Evolutionary conservation across 1,284 basidiomycete species (phyloP), one percentile per base, ranked within the genome.

Genomic region (Rhodotorula sp.): DNA sequence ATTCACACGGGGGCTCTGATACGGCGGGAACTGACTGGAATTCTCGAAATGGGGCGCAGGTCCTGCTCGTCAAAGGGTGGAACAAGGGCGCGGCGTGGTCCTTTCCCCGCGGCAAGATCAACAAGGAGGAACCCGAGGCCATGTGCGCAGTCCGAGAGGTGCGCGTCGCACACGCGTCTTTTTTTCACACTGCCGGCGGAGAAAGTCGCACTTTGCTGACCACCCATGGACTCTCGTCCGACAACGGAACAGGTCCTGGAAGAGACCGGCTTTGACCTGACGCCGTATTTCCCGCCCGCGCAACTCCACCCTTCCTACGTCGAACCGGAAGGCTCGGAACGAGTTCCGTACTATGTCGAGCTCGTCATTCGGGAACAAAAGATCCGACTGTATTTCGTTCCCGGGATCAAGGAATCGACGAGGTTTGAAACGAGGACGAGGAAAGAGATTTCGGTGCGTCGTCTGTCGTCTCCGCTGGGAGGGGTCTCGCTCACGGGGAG

Each of bases 31-130:
- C 29, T 29, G 29, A 29, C 29, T 29, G 29, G 34, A 34, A 34
- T 6, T 34, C 0, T 34, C 34, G 34, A 34, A 5, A 34, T 34
- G 34, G 6, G 6, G 8, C 29, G 46, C 79, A 95, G 92, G 93
- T 91, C 79, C 85, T 98, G 23, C 87, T 98, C 72, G 94, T 99
- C 64, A 96, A 97, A 81, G 97, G 97, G 7, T 99, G 93, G 93
- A 97, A 97, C 82, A 89, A 92, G 31, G 92, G 90, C 34, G 91
- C 96, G 8, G 92, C 93, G 7, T 99, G 97, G 97, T 92, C 93
- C 43, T 99, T 99, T 82, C 97, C 97, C 2, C 93, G 97, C 81
- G 97, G 97, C 64, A 99, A 99, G 84, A 99, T 99, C 82, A 99
- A 99, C 79, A 90, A 96, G 81, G 87, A 90, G 73, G 94, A 98